phyloP scores from a whole-genome alignment of 495 filamentous ascomycete species.

The Darksidea phi region DNA sequence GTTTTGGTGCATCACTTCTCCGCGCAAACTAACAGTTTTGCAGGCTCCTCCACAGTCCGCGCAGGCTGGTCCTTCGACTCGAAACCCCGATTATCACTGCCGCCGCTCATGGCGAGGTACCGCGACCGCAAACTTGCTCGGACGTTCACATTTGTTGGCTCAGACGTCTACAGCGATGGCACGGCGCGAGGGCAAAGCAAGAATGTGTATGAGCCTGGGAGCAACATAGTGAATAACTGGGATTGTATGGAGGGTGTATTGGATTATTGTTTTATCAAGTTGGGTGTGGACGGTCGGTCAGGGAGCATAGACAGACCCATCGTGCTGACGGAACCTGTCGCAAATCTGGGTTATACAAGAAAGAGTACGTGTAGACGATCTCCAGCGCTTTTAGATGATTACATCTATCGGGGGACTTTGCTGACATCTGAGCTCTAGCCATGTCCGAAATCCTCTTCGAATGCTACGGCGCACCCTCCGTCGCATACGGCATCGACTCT shows the following conservation, averaged over 20 bases:
- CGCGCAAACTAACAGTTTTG: not conserved
- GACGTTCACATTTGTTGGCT: slow-evolving; percentile 85
- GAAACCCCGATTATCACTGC: slow-evolving; percentile 71
- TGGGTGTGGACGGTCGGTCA: slow-evolving; percentile 74
- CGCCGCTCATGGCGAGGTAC: slow-evolving; percentile 90
- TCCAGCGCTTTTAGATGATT: not conserved
- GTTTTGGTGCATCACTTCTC: not conserved
- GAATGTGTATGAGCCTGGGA: slow-evolving; percentile 86
- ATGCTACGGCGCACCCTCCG: slow-evolving; percentile 81
- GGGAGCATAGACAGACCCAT: slow-evolving; percentile 80
- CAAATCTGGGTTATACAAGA: slow-evolving; percentile 80
- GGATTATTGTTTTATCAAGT: slow-evolving; percentile 88
- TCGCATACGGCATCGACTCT: slow-evolving; percentile 92
- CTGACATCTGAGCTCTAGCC: slow-evolving; percentile 51
- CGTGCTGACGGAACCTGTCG: slow-evolving; percentile 94
- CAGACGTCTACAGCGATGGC: slow-evolving; percentile 89
- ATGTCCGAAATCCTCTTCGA: slow-evolving; percentile 98
- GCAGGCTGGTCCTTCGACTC: slow-evolving; percentile 94
- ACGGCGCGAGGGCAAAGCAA: slow-evolving; percentile 87
- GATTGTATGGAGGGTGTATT: slow-evolving; percentile 91
- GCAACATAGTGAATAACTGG: slow-evolving; percentile 92
- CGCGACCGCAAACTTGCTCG: slow-evolving; percentile 87
- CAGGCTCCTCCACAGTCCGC: slow-evolving; percentile 83
- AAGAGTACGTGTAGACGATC: slow-evolving; percentile 60
- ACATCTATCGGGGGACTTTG: slow-evolving; percentile 11